Percentiles rank a stretch among this genome's conserved stretches.
phyloP scores from a whole-genome alignment of 352 stramenopile species.

The Phytophthora pisi region DNA sequence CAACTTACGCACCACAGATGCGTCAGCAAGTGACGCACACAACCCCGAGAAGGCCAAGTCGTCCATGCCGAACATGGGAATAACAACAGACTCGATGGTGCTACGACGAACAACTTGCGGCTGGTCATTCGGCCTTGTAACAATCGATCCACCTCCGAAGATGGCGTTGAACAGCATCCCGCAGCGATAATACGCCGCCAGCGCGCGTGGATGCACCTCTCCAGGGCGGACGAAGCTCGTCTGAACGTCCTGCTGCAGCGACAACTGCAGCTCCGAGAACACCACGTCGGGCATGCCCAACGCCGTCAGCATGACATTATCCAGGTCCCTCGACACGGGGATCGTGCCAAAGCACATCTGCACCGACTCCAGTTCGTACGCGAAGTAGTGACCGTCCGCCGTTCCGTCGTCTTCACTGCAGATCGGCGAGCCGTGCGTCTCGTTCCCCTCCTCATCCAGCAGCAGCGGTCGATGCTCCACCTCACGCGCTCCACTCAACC shows the following conservation, averaged over 20 bases:
- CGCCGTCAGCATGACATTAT: conserved; percentile 24
- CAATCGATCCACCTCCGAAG: conserved; percentile 26
- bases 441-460: conserved; percentile 14
- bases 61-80: conserved; percentile 36
- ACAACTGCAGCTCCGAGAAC: conserved; percentile 37
- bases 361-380: conserved; percentile 39
- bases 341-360: conserved; percentile 39
- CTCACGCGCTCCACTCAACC: conserved; percentile 3
- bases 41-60: conserved; percentile 28
- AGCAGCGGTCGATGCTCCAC: conserved; percentile 1
- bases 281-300: conserved; percentile 18
- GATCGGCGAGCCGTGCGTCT: background rate
- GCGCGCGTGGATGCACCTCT: conserved; percentile 11
- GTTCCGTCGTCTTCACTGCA: conserved; percentile 15
- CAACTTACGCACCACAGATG: conserved; percentile 21
- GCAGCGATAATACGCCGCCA: conserved; percentile 20
- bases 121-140: conserved; percentile 11
- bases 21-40: conserved; percentile 29
- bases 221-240: conserved; percentile 3
- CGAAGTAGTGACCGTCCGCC: conserved; percentile 38
- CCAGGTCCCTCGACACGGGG: conserved; percentile 21
- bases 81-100: conserved; percentile 33
- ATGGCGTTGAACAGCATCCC: conserved; percentile 37
- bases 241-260: conserved; percentile 30
- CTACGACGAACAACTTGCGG: conserved; percentile 13